These are phyloP conservation scores for Gymnopilus dilepis DNA, from an alignment of 768 basidiomycete species.

Conservation along the genomic window DNA sequence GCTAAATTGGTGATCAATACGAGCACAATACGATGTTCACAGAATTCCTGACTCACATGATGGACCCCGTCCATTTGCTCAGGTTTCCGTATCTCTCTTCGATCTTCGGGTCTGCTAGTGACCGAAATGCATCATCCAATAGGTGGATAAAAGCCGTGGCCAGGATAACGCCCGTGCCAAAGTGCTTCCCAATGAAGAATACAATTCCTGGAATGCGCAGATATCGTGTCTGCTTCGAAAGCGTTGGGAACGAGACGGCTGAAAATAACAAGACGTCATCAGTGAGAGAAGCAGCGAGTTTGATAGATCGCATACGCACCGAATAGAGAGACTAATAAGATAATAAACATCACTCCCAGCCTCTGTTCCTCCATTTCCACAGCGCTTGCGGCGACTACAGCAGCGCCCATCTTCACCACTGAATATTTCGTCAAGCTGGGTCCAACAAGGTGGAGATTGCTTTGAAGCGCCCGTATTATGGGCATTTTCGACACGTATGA, in stretches of 20 bases:
- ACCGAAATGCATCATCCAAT: slow-evolving; percentile 75
- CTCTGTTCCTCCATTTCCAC: slow-evolving; percentile 20
- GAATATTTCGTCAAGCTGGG: not conserved
- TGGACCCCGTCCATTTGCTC: slow-evolving; percentile 67
- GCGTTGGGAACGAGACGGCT: slow-evolving; percentile 77
- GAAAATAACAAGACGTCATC: slow-evolving; percentile 2
- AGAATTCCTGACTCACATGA: slow-evolving; percentile 73
- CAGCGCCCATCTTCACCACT: not conserved
- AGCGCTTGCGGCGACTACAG: slow-evolving; percentile 9
- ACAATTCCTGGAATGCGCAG: slow-evolving; percentile 68
- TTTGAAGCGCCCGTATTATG: slow-evolving; percentile 1
- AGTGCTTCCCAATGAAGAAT: slow-evolving; percentile 89
- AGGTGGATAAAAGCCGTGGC: slow-evolving; percentile 86
- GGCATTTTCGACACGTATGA: not conserved
- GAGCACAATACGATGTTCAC: not conserved
- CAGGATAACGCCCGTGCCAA: slow-evolving; percentile 85
- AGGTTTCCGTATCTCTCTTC: slow-evolving; percentile 51
- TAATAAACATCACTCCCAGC: slow-evolving; percentile 49
- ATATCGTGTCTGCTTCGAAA: slow-evolving; percentile 58
- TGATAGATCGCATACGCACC: slow-evolving; percentile 45
- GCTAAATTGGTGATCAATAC: not conserved
- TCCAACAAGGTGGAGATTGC: not conserved
- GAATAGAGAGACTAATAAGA: slow-evolving; percentile 66
- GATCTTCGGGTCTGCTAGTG: slow-evolving; percentile 53
- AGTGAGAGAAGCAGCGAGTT: not conserved